Percentiles rank a stretch among this genome's conserved stretches.
Evolutionary conservation across 2,329 filamentous ascomycete genomes (phyloP).

Genomic region (Boeremia lycopersici): DNA sequence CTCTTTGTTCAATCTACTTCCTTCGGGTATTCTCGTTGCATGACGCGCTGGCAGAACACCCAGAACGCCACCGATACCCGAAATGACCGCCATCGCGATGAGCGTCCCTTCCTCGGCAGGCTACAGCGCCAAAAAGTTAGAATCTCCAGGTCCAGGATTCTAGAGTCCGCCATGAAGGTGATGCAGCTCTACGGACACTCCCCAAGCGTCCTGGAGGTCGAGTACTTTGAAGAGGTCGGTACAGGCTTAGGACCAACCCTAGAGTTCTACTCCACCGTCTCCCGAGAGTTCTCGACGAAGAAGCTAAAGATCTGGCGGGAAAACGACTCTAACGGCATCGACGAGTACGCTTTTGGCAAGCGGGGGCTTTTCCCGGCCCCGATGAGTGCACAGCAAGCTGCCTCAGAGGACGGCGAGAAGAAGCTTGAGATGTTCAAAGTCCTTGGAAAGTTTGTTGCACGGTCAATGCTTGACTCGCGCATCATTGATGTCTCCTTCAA

Average conservation of each 20-base stretch:
- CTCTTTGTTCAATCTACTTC: constrained; percentile 97
- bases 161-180: constrained; percentile 96
- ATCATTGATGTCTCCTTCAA: constrained; percentile 99
- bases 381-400: constrained; percentile 77
- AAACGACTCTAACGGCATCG: constrained; percentile 72
- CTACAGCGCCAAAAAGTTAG: constrained; percentile 97
- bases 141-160: constrained; percentile 90
- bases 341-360: constrained; percentile 84
- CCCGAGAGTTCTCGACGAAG: constrained; percentile 95
- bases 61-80: constrained; percentile 81
- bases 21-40: constrained; percentile 95
- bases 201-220: constrained; percentile 92
- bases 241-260: constrained; percentile 94
- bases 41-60: constrained; percentile 95
- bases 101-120: constrained; percentile 87
- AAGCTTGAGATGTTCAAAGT: constrained; percentile 88
- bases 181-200: constrained; percentile 99
- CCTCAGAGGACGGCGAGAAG: constrained; percentile 80
- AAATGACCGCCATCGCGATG: constrained; percentile 81
- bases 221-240: constrained; percentile 98
- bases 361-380: constrained; percentile 91
- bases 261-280: constrained; percentile 97
- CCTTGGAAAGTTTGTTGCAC: constrained; percentile 94
- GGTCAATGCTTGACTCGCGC: constrained; percentile 96
- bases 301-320: constrained; percentile 97